These are phyloP conservation scores for Daldinia eschscholtzii DNA, from an alignment of 2,329 filamentous ascomycete species.

Conservation along the genomic window DNA sequence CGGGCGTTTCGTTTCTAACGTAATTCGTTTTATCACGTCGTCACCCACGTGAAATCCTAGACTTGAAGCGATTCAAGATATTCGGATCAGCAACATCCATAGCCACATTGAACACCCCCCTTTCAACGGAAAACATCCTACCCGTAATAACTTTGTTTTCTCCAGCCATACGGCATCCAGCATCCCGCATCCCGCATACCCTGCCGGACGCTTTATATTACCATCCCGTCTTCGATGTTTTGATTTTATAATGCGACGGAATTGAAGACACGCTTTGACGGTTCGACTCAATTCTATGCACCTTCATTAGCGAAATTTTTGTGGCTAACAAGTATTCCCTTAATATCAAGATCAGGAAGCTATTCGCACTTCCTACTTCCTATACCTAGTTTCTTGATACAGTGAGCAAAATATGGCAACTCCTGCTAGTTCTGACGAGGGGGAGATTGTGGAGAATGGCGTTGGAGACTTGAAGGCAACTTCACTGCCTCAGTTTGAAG, in stretches of 20 bases:
- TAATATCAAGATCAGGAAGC: conserved; percentile 46
- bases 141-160: conserved; percentile 15
- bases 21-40: conserved; percentile 41
- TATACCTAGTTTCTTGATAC: conserved; percentile 43
- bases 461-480: conserved; percentile 82
- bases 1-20: conserved; percentile 21
- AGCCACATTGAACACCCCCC: conserved; percentile 11
- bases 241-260: conserved; percentile 48
- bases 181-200: conserved; percentile 5
- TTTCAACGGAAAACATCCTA: conserved; percentile 10
- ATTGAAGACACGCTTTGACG: conserved; percentile 51
- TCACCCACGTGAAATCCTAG: conserved; percentile 24
- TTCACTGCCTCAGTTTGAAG: conserved; percentile 81
- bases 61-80: conserved; percentile 35
- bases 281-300: conserved; percentile 54
- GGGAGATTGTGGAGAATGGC: conserved; percentile 84
- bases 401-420: conserved; percentile 53
- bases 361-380: conserved; percentile 42
- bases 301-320: conserved; percentile 44
- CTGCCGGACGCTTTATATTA: conserved; percentile 12
- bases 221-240: conserved; percentile 24
- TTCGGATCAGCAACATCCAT: conserved; percentile 29
- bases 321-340: conserved; percentile 49
- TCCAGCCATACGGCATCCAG: conserved; percentile 7
- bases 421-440: conserved; percentile 80